phyloP scores from a whole-genome alignment of 1,284 basidiomycete genomes.

The Ceratobasidium theobromae region DNA sequence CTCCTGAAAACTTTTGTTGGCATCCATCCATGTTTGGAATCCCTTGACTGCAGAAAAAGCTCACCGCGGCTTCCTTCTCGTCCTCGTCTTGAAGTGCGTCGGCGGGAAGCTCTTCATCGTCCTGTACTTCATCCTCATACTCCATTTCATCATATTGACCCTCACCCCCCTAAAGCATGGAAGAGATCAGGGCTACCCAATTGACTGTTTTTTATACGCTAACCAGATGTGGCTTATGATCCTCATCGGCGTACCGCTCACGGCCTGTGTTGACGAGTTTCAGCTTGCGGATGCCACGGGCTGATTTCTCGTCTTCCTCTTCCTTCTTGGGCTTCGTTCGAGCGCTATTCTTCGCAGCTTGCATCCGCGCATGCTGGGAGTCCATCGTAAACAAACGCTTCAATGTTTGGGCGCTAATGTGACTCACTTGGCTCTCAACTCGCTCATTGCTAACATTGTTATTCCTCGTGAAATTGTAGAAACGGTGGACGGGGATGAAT shows the following conservation, averaged over 20 bases:
- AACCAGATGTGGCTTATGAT: constrained; percentile 49
- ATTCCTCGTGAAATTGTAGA: constrained; percentile 70
- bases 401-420: not conserved
- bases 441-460: constrained; percentile 27
- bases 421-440: constrained; percentile 20
- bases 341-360: constrained; percentile 22
- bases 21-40: not conserved
- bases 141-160: constrained; percentile 79
- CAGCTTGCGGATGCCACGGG: constrained; percentile 56
- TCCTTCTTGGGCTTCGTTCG: constrained; percentile 25
- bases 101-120: constrained; percentile 73
- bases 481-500: constrained; percentile 81
- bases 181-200: not conserved
- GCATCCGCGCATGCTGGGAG: constrained; percentile 21
- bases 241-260: constrained; percentile 68
- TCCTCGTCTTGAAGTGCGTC: constrained; percentile 67
- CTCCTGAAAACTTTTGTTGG: constrained; percentile 60
- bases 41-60: constrained; percentile 29
- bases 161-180: constrained; percentile 45
- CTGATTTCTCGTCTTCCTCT: constrained; percentile 22
- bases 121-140: constrained; percentile 82
- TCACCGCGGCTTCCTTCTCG: constrained; percentile 83
- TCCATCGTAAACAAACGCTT: constrained; percentile 30
- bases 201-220: constrained; percentile 33
- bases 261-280: constrained; percentile 62